Conservation (phyloP, 2,329 filamentous ascomycete species). For the Tolypocladium tundrense region DNA sequence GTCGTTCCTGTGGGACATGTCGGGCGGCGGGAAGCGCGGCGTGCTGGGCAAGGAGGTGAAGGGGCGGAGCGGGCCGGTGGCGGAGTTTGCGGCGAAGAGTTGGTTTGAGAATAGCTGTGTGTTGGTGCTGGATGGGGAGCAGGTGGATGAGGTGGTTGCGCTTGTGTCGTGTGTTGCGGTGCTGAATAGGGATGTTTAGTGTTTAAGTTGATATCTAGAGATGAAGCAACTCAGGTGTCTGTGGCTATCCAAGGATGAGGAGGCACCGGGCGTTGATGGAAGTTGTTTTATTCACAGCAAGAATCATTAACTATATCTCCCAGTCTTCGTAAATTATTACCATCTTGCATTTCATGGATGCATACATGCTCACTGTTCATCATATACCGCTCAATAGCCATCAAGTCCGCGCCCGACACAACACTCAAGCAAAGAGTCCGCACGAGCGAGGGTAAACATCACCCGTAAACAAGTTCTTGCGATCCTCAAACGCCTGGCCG, state of each 20-base stretch:
- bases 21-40: not conserved
- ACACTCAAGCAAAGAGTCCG: not conserved
- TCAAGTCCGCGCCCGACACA: not conserved
- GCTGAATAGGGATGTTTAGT: not conserved
- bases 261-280: no score
- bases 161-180: not conserved
- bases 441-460: conserved; percentile 3
- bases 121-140: not conserved
- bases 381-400: not conserved
- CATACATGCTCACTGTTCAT: not conserved
- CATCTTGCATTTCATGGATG: not conserved
- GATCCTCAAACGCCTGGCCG: conserved; percentile 4
- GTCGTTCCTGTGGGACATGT: not conserved
- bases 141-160: not conserved
- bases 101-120: not conserved
- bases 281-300: no score
- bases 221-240: no score
- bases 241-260: no score
- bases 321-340: not conserved
- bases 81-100: not conserved
- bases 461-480: conserved; percentile 2
- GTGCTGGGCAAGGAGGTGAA: not conserved
- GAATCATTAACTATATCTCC: not conserved
- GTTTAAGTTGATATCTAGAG: not conserved
- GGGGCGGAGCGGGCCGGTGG: not conserved